Base-by-base conservation (phyloP, 2,329 filamentous ascomycete species). In the Fusarium sp. region DNA sequence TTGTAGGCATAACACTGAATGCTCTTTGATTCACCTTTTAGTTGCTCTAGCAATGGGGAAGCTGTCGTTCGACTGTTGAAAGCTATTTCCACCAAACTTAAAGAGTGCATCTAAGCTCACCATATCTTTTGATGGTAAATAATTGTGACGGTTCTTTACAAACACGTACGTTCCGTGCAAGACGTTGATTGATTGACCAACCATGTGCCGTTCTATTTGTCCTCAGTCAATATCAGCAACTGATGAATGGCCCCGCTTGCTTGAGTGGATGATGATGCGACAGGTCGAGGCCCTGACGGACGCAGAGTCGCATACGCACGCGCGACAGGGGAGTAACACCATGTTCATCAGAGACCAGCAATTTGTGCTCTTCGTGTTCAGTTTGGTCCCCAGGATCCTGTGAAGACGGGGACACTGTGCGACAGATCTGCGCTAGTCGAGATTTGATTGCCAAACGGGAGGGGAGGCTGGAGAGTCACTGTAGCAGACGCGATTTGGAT, bases 381-480 rank as follows among this genome's bases (percentile, higher is more conserved):
- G 64, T 71, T 73, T 58, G 57, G 63, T 71, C 67, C 54, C 65
- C 37, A 68, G 58, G 41, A 63, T 37, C 35, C 30, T 49, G 33
- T 50, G 55, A 56, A 46, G 52, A 58, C 32, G 57, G 60, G 56
- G 46, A 65, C 64, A 74, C 65, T 70, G 71, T 73, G 71, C 67
- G 48, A 74, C 71, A 74, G 71, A 73, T 73, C 69, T 74, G 47
- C 71, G 68, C 71, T 73, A 73, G 60, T 58, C 66, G 70, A 73
- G 56, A 73, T 73, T 73, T 71, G 71, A 74, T 71, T 74, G 65
- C 48, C 64, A 70, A 74, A 30, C 28, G 28, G 28, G 28, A 30
- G 63, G 45, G 65, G 59, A 71, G 63, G 61, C 55, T 71, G 62
- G 58, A 63, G 37, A 47, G 35, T 37, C 17, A n/a, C 33, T 35